These are phyloP conservation scores for Aureobasidium mangrovei DNA, from an alignment of 2,329 filamentous ascomycete genomes.

Conservation along the genomic window DNA sequence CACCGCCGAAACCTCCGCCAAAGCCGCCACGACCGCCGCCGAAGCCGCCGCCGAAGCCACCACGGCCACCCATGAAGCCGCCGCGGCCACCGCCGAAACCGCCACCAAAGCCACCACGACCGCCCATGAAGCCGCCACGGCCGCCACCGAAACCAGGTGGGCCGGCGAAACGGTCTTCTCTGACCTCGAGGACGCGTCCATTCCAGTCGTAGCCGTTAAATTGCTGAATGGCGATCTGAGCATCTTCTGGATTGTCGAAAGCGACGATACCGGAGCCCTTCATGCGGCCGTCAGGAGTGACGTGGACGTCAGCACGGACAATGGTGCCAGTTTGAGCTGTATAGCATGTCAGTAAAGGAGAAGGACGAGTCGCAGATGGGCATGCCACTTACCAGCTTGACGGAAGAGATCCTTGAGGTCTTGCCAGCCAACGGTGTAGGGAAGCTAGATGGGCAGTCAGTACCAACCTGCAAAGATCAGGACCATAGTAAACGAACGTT, in stretches of 20 bases:
- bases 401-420: slow-evolving; percentile 98
- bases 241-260: slow-evolving; percentile 90
- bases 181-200: slow-evolving; percentile 83
- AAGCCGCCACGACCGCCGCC: slow-evolving; percentile 32
- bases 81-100: slow-evolving; percentile 32
- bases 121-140: slow-evolving; percentile 32
- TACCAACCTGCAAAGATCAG: slow-evolving; percentile 17
- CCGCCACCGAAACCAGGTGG: slow-evolving; percentile 34
- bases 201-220: slow-evolving; percentile 99
- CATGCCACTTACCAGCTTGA: slow-evolving; percentile 71
- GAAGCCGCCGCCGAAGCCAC: slow-evolving; percentile 45
- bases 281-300: slow-evolving; percentile 81
- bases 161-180: slow-evolving; percentile 87
- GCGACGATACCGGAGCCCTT: slow-evolving; percentile 97
- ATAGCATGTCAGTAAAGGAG: slow-evolving; percentile 18
- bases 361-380: slow-evolving; percentile 18
- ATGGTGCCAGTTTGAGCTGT: slow-evolving; percentile 58
- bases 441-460: slow-evolving; percentile 55
- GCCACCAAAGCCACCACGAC: slow-evolving; percentile 22
- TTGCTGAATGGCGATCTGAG: slow-evolving; percentile 88
- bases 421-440: slow-evolving; percentile 97
- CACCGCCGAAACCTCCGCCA: slow-evolving; percentile 26
- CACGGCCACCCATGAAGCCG: slow-evolving; percentile 47
- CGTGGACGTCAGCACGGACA: slow-evolving; percentile 89
- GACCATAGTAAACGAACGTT: slow-evolving; percentile 65